Conservation (phyloP, 257 asterid genomes). For the Marsdenia floribunda region DNA sequence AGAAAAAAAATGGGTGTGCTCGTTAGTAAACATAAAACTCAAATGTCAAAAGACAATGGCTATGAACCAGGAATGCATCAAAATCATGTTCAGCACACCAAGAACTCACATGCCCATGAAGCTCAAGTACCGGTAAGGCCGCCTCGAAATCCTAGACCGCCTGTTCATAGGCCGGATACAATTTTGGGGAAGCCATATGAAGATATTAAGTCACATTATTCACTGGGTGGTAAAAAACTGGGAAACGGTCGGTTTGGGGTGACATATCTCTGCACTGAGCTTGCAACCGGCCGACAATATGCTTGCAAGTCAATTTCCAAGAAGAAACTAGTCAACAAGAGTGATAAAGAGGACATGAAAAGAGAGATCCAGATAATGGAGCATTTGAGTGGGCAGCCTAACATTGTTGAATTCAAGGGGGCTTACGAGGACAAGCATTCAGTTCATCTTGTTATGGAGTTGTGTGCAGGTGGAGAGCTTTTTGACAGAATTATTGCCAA, state of each 20-base stretch:
- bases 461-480: constrained; percentile 81
- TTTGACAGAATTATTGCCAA: constrained; percentile 67
- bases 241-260: constrained; percentile 85
- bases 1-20: constrained; percentile 26
- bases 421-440: constrained; percentile 69
- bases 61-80: constrained; percentile 25
- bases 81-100: constrained; percentile 42
- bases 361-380: constrained; percentile 83
- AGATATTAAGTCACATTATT: constrained; percentile 46
- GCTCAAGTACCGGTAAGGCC: constrained; percentile 33
- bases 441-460: constrained; percentile 76
- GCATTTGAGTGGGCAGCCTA: constrained; percentile 78
- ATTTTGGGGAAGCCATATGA: constrained; percentile 63
- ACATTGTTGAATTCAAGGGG: constrained; percentile 69
- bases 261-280: constrained; percentile 54
- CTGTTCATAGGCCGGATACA: constrained; percentile 31
- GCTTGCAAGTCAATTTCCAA: constrained; percentile 84
- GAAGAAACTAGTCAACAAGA: constrained; percentile 52
- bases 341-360: constrained; percentile 72
- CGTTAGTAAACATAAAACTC: constrained; percentile 19
- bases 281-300: constrained; percentile 38
- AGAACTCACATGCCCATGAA: constrained; percentile 54
- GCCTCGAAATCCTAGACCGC: constrained; percentile 35
- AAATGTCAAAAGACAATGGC: constrained; percentile 18
- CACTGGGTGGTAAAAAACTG: constrained; percentile 57